Base-by-base conservation (phyloP, 768 basidiomycete genomes). In the Exsudoporus frostii region DNA sequence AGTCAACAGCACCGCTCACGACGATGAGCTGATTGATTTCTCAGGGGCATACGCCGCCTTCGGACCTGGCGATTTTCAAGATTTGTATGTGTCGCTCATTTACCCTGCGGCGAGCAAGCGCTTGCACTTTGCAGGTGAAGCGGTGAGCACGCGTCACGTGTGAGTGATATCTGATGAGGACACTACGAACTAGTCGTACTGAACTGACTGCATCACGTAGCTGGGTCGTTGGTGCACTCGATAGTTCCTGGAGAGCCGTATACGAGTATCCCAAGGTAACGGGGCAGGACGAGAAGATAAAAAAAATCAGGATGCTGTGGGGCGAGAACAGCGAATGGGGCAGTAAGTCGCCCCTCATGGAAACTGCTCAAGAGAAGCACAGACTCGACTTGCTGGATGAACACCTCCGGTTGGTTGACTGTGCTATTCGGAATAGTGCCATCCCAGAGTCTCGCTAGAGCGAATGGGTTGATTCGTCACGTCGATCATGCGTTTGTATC, bases 161-260 rank as follows among this genome's bases (percentile, higher is more conserved):
- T 72, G 50, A 62, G 71, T 66, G 40, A 10, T 39, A 15, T 38
- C 14, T 7, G 19, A 37, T 27, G 3, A 27, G 8, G 14, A 13
- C 7, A 1, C 1, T 7, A 19, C n/a, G 20, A 2, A 20, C 0
- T 11, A 19, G 11, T 19, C 2, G 7, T 15, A 13, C 17, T 50
- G 22, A 59, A 13, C 17, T 50, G 22, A 59, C 7, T 14, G 7
- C 15, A 20, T 29, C 10, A 7, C 4, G 15, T 41, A 71, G 71
- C 6, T 76, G 74, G 72, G 64, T 75, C 9, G 69, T 65, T 15
- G 74, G 76, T 10, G 74, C 47, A 57, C 61, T 76, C 5, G 69
- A 74, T 44, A 69, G 71, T 20, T 67, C 70, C 5, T 72, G 70
- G 67, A 62, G 67, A 13, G 71, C 70, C 0, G 70, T 74, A 7